Conservation (phyloP, 345 rosid species). For the Zanthoxylum bungeanum region DNA sequence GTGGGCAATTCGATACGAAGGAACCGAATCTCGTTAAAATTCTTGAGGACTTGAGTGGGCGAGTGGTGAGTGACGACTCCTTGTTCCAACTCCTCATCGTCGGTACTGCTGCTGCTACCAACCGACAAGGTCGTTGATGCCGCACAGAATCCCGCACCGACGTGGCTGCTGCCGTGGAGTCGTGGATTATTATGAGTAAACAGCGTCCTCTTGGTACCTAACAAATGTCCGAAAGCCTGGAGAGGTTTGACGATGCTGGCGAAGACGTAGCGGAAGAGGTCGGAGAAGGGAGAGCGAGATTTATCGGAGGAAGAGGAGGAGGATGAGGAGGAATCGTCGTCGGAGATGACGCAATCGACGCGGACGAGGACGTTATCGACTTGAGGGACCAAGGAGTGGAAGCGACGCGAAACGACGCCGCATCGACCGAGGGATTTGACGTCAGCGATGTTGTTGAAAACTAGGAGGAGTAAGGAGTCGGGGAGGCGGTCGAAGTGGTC, state of each 20-base stretch:
- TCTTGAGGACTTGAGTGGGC: constrained; percentile 84
- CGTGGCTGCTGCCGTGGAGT: background rate
- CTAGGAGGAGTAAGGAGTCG: constrained; percentile 65
- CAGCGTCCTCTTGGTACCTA: constrained; percentile 45
- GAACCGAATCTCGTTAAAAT: constrained; percentile 84
- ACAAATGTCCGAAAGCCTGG: constrained; percentile 63
- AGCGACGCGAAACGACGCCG: constrained; percentile 77
- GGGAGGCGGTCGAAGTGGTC: constrained; percentile 94
- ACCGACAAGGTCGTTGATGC: constrained; percentile 27
- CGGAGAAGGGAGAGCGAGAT: constrained; percentile 52
- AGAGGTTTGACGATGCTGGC: constrained; percentile 76
- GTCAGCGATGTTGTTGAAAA: constrained; percentile 86
- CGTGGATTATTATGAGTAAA: background rate
- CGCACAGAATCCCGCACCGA: background rate
- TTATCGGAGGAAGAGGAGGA: constrained; percentile 41
- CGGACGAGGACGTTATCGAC: constrained; percentile 87
- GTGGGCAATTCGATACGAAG: constrained; percentile 80
- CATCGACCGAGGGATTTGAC: constrained; percentile 93
- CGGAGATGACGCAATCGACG: constrained; percentile 92
- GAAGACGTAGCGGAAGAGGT: constrained; percentile 51
- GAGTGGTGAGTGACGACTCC: constrained; percentile 93
- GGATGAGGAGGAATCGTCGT: constrained; percentile 53
- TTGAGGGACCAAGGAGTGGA: constrained; percentile 69
- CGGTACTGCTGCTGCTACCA: constrained; percentile 28
- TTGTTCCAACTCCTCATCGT: constrained; percentile 66